Percentiles rank a stretch among this genome's conserved stretches.
These are phyloP conservation scores for Ceriops decandra DNA, from an alignment of 345 rosid genomes.

Conservation along the genomic window DNA sequence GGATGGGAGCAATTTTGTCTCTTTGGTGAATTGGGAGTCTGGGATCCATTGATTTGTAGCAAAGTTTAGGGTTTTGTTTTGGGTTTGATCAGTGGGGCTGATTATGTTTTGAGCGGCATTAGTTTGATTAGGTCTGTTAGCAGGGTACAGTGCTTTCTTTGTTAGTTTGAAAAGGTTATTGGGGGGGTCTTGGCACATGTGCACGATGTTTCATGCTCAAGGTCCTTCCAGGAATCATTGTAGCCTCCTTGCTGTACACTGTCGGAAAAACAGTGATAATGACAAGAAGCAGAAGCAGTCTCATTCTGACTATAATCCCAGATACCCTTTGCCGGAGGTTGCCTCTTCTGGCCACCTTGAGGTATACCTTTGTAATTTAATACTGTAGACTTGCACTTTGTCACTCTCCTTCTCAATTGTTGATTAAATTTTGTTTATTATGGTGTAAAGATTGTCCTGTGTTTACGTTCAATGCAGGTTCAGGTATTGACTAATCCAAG, in stretches of 20 bases:
- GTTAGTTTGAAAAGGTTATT: conserved; percentile 8
- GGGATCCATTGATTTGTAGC: conserved; percentile 21
- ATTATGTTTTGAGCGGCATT: conserved; percentile 10
- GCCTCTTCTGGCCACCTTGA: conserved; percentile 83
- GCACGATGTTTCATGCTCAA: conserved; percentile 93
- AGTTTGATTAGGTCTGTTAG: conserved; percentile 2
- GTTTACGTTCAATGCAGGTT: conserved; percentile 52
- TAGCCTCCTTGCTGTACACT: conserved; percentile 70
- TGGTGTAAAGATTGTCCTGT: conserved; percentile 10
- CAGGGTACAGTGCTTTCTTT: conserved; percentile 5
- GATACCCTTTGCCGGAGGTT: conserved; percentile 79
- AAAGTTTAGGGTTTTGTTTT: conserved; percentile 30
- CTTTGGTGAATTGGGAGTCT: conserved; percentile 21
- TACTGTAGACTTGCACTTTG: conserved; percentile 11
- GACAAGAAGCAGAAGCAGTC: conserved; percentile 37
- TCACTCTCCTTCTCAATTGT: background rate
- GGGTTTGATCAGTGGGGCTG: conserved; percentile 15
- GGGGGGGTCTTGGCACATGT: conserved; percentile 51
- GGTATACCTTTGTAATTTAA: conserved; percentile 31
- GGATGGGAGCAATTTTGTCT: conserved; percentile 8
- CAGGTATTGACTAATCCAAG: conserved; percentile 75
- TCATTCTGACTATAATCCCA: conserved; percentile 42
- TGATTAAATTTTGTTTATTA: conserved; percentile 5
- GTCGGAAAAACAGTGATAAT: conserved; percentile 43
- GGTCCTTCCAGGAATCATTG: conserved; percentile 86